Evolutionary conservation across 257 asterid species (phyloP), one percentile per base, ranked within the genome.

Genomic region (Solanum lignicaule): DNA sequence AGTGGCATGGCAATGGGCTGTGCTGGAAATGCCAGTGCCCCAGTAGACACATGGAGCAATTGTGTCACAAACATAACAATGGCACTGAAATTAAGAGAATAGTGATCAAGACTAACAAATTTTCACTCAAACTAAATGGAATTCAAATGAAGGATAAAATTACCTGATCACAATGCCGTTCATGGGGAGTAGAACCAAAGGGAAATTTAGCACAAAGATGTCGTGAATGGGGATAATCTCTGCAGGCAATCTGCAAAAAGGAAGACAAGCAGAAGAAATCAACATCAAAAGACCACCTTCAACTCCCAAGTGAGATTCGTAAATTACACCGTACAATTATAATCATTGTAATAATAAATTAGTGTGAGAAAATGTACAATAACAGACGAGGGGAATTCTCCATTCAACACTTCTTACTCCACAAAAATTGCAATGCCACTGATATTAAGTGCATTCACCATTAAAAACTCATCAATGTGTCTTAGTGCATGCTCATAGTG

Each of bases 171-270:
- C 99, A 97, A 65, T 92, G 93, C 41, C 84, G 88, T 60, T 91
- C 92, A 35, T 95, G 98, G 31, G 93, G 91, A 78, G 96, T 93
- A 29, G 96, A 95, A 83, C 92, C 88, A 83, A 94, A 95, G 39
- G 89, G 92, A 88, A 89, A 92, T 86, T 92, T 94, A 38, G 90
- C 98, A 90, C 99, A 97, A 71, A 92, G 96, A 91, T 97, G 97
- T 21, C 99, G 93, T 1, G 99, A 85, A 85, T 97, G 99, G 86
- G 99, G 98, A 88, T 93, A 97, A 92, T 97, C 99, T 91, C 99
- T 92, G 89, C 98, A 95, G 14, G 99, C 99, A 87, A 97, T 94
- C 98, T 90, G 91, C 85, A 87, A 76, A 36, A 72, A 66, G 74
- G 68, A 88, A 89, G 85, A 62, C 58, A 43, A 86, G 35, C 68